Evolutionary conservation across 1,139 yeast genomes (phyloP), one percentile per base, ranked within the genome.

Genomic region (Debaryomyces singareniensis): DNA sequence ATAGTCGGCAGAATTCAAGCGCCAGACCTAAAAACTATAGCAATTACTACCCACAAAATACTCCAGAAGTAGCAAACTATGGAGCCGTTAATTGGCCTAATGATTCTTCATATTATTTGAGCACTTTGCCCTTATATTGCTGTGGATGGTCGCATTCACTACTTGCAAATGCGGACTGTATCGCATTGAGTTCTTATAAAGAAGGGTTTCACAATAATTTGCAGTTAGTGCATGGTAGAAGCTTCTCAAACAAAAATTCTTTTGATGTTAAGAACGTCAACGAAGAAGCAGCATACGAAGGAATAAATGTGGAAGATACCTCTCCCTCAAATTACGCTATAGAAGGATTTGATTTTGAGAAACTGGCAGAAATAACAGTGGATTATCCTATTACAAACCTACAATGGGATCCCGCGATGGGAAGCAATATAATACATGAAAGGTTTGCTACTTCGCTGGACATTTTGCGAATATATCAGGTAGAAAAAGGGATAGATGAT

Each of bases 381-480:
- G 75, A 75, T 32, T 75, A 78, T 40, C 94, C 94, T 0, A 62
- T 77, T 4, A 82, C 94, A 0, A 69, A 72, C 35, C 45, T 82
- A 23, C 78, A 74, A 42, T 83, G 93, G 93, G 86, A 80, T 43
- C 89, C 91, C 31, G 43, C 49, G 14, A 52, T 58, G 54, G 30
- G 34, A 28, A 39, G 44, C 20, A 35, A 37, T 30, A 54, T 66
- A 37, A 33, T 38, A 34, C 35, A 39, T 10, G 68, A 70, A 36
- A 53, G 78, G 33, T 51, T 84, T 26, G 80, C 85, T 2, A 73
- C 89, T 1, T 71, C 85, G 7, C 76, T 81, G 34, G 94, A 84
- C 44, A 78, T 81, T 28, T 58, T 84, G 33, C 61, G 91, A 31
- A 47, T 84, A 15, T 84, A 85, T 68, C 74, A 73, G 38, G 63